A percentile compares a stretch with the other conserved stretches of the same genome.
phyloP scores from a whole-genome alignment of 2,329 filamentous ascomycete species.

The Ophiocordyceps robertsii region DNA sequence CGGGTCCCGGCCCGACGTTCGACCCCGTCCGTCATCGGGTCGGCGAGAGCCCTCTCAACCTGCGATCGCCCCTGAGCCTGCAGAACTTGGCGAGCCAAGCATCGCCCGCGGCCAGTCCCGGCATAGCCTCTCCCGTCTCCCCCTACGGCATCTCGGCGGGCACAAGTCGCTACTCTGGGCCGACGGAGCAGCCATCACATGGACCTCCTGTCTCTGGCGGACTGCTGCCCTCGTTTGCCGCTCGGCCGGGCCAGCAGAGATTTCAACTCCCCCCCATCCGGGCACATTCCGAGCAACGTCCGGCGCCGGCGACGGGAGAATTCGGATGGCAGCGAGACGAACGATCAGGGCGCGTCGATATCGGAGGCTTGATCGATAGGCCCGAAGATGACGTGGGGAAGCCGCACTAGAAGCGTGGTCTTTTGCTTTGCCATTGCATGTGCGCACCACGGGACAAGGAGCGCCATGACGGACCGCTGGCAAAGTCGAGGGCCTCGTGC shows the following conservation, averaged over 20 bases:
- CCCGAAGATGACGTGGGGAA: slow-evolving; percentile 21
- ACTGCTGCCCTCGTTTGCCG: slow-evolving; percentile 26
- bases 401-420: background rate
- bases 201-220: slow-evolving; percentile 29
- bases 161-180: slow-evolving; percentile 29
- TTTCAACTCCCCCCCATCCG: slow-evolving; percentile 38
- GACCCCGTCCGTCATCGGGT: slow-evolving; percentile 29
- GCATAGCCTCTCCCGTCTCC: slow-evolving; percentile 1
- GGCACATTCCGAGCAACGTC: slow-evolving; percentile 17
- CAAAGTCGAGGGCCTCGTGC: too few species aligned
- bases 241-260: slow-evolving; percentile 16
- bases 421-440: too few species aligned
- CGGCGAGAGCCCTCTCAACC: slow-evolving; percentile 18
- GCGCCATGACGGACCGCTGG: too few species aligned
- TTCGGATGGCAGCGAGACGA: slow-evolving; percentile 31
- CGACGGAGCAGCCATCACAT: slow-evolving; percentile 30
- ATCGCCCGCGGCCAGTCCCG: slow-evolving; percentile 18
- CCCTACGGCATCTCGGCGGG: slow-evolving; percentile 31
- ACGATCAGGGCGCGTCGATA: slow-evolving; percentile 41
- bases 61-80: background rate
- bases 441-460: too few species aligned
- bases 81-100: background rate
- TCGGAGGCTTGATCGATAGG: slow-evolving; percentile 48
- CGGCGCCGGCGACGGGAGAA: slow-evolving; percentile 3
- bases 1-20: slow-evolving; percentile 32